phyloP scores from a whole-genome alignment of 1,284 basidiomycete species.

The Apiotrichum gracile region DNA sequence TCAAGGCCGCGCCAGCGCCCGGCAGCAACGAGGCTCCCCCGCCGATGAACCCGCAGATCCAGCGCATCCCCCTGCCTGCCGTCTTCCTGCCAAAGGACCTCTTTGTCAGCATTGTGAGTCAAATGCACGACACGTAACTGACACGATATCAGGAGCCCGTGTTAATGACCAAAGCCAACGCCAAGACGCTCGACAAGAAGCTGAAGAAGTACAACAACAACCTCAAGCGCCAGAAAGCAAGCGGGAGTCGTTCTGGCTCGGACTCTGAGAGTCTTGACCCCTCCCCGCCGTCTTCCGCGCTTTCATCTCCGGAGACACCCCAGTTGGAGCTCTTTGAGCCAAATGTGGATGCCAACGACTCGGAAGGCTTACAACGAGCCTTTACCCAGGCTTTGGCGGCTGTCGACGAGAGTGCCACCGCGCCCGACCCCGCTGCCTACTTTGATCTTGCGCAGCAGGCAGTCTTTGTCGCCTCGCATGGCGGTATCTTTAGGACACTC shows the following conservation, averaged over 20 bases:
- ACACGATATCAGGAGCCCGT: background rate
- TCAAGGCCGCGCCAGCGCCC: background rate
- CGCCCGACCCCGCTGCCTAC: constrained; percentile 13
- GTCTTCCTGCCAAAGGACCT: constrained; percentile 3
- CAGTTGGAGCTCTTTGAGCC: background rate
- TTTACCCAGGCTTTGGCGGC: background rate
- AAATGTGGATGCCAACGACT: background rate
- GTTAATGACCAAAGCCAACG: background rate
- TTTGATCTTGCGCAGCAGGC: constrained; percentile 34
- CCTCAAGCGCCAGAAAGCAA: no score
- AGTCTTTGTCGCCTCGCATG: constrained; percentile 19
- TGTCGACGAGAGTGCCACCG: background rate
- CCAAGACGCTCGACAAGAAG: background rate
- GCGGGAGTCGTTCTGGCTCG: no score
- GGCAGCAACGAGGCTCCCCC: background rate
- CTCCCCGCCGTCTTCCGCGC: no score
- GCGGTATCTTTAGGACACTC: background rate
- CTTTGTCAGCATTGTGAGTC: constrained; percentile 14
- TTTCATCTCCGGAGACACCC: background rate
- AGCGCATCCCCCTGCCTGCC: constrained; percentile 17
- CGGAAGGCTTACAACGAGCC: background rate
- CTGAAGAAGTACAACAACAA: background rate
- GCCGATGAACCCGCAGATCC: constrained; percentile 1
- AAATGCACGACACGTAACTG: no score
- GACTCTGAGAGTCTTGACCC: no score